Percentiles rank a stretch among this genome's conserved stretches.
Conservation (phyloP, 345 rosid genomes). For the Cardamine occulta region DNA sequence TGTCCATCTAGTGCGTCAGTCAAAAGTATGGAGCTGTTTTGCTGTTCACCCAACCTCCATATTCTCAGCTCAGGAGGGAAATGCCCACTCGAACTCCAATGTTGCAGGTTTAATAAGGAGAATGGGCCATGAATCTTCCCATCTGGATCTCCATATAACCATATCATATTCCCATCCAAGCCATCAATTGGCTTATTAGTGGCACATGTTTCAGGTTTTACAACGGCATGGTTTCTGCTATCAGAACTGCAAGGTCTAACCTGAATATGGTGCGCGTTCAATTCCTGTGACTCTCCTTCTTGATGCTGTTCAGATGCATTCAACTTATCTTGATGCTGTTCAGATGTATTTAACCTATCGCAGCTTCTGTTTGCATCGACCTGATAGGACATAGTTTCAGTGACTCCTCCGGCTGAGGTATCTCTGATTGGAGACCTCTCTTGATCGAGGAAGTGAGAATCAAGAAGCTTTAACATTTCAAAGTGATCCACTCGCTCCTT, state of each 20-base stretch:
- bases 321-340: constrained; percentile 17
- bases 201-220: constrained; percentile 17
- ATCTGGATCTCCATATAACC: constrained; percentile 86
- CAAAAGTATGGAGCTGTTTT: constrained; percentile 66
- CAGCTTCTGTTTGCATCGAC: constrained; percentile 19
- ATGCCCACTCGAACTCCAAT: constrained; percentile 69
- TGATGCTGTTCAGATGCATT: constrained; percentile 24
- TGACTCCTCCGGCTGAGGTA: constrained; percentile 44
- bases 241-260: constrained; percentile 33
- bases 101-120: constrained; percentile 59
- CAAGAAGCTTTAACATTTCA: constrained; percentile 91
- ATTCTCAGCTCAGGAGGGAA: constrained; percentile 74
- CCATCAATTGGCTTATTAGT: constrained; percentile 19
- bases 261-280: constrained; percentile 10
- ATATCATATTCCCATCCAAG: constrained; percentile 46
- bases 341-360: constrained; percentile 20
- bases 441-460: constrained; percentile 62
- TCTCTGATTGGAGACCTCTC: constrained; percentile 50
- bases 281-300: constrained; percentile 15
- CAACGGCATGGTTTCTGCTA: constrained; percentile 9
- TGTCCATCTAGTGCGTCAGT: constrained; percentile 67
- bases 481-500: constrained; percentile 64
- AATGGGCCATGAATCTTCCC: constrained; percentile 91
- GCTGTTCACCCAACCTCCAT: constrained; percentile 69
- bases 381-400: constrained; percentile 46